Conservation (phyloP, 176 grass and related monocot species). For the Zoysia japonica region DNA sequence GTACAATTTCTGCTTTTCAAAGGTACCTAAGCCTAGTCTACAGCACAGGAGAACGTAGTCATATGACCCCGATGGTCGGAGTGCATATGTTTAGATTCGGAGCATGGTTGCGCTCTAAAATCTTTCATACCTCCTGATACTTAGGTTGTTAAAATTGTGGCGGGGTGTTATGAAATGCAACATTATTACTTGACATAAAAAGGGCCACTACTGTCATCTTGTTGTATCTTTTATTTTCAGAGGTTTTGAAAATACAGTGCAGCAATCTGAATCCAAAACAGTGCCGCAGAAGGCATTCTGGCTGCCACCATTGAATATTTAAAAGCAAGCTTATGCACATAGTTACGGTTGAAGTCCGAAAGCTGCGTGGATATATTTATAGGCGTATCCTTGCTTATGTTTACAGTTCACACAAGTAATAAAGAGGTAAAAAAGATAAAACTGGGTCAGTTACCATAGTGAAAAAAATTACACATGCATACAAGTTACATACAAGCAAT, state of each 20-base stretch:
- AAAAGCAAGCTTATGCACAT: neutral
- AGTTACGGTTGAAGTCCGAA: neutral
- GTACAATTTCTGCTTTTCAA: too few relatives aligned
- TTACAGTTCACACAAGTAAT: constrained; percentile 35
- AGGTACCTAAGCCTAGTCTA: too few relatives aligned
- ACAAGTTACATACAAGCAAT: constrained; percentile 60
- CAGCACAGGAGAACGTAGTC: too few relatives aligned
- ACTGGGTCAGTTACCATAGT: constrained; percentile 45
- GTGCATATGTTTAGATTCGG: neutral
- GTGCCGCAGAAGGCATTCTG: too few relatives aligned
- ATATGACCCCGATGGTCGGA: neutral
- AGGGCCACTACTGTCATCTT: neutral
- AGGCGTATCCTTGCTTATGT: neutral
- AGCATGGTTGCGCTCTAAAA: neutral
- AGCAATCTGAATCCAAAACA: neutral
- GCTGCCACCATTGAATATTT: neutral
- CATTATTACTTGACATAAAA: neutral
- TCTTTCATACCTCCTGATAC: too few relatives aligned
- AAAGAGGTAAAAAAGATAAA: constrained; percentile 22
- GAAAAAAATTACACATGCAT: constrained; percentile 42
- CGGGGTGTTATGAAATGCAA: neutral
- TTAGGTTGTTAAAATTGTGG: neutral
- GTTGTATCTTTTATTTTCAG: neutral
- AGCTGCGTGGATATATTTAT: neutral
- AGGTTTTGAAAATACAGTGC: neutral